phyloP scores from a whole-genome alignment of 2,329 filamentous ascomycete genomes.

The Cladosporium sphaerospermum region DNA sequence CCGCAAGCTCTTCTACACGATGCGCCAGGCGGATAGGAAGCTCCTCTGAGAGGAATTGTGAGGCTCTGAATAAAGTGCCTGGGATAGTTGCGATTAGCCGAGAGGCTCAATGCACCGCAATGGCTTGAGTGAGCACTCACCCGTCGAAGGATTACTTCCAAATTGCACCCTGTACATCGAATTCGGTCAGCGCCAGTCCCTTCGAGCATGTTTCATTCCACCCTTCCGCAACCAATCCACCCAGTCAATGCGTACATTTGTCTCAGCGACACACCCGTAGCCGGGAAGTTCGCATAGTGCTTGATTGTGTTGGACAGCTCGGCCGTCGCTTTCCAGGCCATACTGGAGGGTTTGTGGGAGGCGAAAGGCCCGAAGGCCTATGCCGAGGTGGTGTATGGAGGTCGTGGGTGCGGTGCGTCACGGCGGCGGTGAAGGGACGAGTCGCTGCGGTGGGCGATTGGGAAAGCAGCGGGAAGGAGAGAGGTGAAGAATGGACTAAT shows the following conservation, averaged over 20 bases:
- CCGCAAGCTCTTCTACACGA: conserved; percentile 87
- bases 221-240: neutral
- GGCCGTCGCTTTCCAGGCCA: conserved; percentile 74
- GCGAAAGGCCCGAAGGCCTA: conserved; percentile 11
- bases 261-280: conserved; percentile 88
- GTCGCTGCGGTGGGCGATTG: neutral
- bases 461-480: neutral
- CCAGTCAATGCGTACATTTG: conserved; percentile 97
- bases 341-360: conserved; percentile 1
- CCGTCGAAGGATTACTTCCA: conserved; percentile 84
- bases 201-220: conserved; percentile 43
- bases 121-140: conserved; percentile 42
- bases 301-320: conserved; percentile 94
- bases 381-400: neutral
- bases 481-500: neutral
- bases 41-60: conserved; percentile 97
- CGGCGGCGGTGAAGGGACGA: neutral
- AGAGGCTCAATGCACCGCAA: neutral
- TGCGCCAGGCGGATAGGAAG: conserved; percentile 94
- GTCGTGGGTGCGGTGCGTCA: neutral
- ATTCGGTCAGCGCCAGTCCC: conserved; percentile 40
- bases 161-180: conserved; percentile 64
- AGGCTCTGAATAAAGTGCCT: conserved; percentile 95
- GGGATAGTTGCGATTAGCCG: neutral
- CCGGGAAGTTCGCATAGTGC: conserved; percentile 94